phyloP scores from a whole-genome alignment of 306 rosid genomes.

The Hippophae tibetana region DNA sequence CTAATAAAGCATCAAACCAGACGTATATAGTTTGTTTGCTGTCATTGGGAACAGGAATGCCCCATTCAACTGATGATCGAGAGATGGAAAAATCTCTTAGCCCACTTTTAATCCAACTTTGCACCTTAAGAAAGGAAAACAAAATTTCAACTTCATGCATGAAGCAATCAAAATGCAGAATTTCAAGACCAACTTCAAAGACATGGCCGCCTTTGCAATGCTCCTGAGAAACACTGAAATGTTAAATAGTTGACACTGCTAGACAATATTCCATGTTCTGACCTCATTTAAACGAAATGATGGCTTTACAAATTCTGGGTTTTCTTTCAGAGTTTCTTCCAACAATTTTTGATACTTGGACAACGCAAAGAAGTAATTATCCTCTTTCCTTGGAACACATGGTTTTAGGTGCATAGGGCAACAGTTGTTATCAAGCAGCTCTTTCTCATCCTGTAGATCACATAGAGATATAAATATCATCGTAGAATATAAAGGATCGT shows the following conservation, averaged over 20 bases:
- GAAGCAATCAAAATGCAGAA: not conserved
- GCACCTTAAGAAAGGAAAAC: constrained; percentile 52
- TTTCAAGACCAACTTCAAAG: too few relatives aligned
- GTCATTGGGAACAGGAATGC: constrained; percentile 91
- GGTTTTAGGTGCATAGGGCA: constrained; percentile 90
- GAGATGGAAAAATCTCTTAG: constrained; percentile 88
- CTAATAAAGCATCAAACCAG: constrained; percentile 97
- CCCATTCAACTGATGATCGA: constrained; percentile 95
- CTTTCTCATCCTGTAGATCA: constrained; percentile 75
- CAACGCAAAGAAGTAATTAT: constrained; percentile 81
- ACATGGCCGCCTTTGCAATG: too few relatives aligned
- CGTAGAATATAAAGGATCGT: not conserved
- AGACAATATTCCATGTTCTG: constrained; percentile 1
- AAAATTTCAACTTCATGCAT: constrained; percentile 14
- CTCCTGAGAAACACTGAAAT: too few relatives aligned
- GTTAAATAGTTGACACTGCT: not conserved
- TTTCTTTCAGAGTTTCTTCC: constrained; percentile 59
- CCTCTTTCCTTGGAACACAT: constrained; percentile 83
- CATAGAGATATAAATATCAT: constrained; percentile 9
- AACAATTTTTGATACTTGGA: constrained; percentile 69
- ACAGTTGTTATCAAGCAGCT: constrained; percentile 64
- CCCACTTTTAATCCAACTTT: constrained; percentile 88
- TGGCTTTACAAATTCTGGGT: constrained; percentile 82
- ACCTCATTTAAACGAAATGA: constrained; percentile 80
- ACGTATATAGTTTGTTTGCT: constrained; percentile 79